A percentile compares a stretch with the other conserved stretches of the same genome.
Conservation (phyloP, 2,329 filamentous ascomycete species). For the Fusarium cicatricum region DNA sequence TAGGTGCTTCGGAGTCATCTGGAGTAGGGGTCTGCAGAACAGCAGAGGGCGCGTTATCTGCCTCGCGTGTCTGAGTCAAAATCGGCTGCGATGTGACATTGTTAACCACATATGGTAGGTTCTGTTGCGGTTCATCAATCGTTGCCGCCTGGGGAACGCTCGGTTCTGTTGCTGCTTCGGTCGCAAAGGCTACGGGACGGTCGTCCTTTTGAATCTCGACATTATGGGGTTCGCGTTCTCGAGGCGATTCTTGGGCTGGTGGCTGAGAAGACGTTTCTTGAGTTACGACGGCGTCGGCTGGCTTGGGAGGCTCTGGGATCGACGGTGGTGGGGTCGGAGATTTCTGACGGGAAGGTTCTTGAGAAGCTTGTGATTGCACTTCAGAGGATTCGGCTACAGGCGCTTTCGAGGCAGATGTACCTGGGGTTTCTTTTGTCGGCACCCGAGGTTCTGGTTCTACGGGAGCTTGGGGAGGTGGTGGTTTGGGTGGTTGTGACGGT, state of each 20-base stretch:
- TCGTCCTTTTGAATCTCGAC: neutral
- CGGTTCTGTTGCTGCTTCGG: conserved; percentile 1
- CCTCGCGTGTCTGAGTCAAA: neutral
- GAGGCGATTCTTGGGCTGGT: neutral
- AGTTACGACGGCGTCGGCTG: conserved; percentile 10
- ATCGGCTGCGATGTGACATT: neutral
- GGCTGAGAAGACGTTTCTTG: conserved; percentile 3
- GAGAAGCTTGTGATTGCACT: conserved; percentile 17
- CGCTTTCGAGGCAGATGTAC: conserved; percentile 3
- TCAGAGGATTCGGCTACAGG: conserved; percentile 1
- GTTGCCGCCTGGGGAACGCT: conserved; percentile 5
- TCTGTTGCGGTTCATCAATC: conserved; percentile 13
- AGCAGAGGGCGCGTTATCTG: conserved; percentile 2
- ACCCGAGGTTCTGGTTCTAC: conserved; percentile 24
- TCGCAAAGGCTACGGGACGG: neutral
- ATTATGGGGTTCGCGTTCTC: neutral
- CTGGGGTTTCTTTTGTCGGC: conserved; percentile 3
- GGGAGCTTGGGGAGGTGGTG: conserved; percentile 18
- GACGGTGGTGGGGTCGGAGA: conserved; percentile 37
- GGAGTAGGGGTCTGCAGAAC: conserved; percentile 22
- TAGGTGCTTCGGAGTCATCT: conserved; percentile 23
- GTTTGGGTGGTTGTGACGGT: conserved; percentile 35
- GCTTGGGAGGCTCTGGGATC: conserved; percentile 25
- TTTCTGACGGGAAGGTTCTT: conserved; percentile 24
- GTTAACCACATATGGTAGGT: neutral